Base-by-base conservation (phyloP, 805 yeast species). In the Candida pini region DNA sequence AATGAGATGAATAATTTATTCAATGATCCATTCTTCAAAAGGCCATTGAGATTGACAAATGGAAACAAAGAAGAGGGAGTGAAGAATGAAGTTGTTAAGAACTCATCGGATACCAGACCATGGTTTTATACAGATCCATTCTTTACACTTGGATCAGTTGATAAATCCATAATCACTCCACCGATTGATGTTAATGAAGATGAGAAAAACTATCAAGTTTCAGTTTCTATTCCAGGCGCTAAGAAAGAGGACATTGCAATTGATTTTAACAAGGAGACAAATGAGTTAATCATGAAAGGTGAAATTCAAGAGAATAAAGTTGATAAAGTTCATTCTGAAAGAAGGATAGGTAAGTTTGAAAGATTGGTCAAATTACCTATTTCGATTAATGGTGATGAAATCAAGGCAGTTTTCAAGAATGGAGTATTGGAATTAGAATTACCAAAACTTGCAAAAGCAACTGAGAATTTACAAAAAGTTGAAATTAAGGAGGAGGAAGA, bases 161-260 rank as follows among this genome's bases (percentile, higher is more conserved):
- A 26, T 7, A 4, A 17, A 7, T 15, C 33, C 14, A 18, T n/a
- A 10, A 31, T 46, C 14, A 49, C 59, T 14, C 73, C 73, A 33
- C 71, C 74, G 12, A 60, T 70, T 30, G 74, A 71, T 42, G 53
- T 71, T 25, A 49, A 67, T 39, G 76, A 71, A 20, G 60, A 63
- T 29, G 69, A 66, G 5, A 52, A 60, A 29, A 45, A 54, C 14
- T 70, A 66, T 40, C 64, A 61, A 28, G 47, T 71, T 24, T 63
- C 62, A 24, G 58, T 69, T 4, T 63, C 74, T 1, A 53, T 71
- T 34, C 73, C 77, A 8, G 77, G 77, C 35, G 72, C 71, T 14
- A 40, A 58, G 2, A 65, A 63, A 47, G 69, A 70, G 15, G 53
- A 62, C 28, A 58, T 69, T 44, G 54, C 63, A 10, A 49, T 71